Evolutionary conservation across 1,139 yeast species (phyloP), one percentile per base, ranked within the genome.

Genomic region (Yamadazyma siamensis): DNA sequence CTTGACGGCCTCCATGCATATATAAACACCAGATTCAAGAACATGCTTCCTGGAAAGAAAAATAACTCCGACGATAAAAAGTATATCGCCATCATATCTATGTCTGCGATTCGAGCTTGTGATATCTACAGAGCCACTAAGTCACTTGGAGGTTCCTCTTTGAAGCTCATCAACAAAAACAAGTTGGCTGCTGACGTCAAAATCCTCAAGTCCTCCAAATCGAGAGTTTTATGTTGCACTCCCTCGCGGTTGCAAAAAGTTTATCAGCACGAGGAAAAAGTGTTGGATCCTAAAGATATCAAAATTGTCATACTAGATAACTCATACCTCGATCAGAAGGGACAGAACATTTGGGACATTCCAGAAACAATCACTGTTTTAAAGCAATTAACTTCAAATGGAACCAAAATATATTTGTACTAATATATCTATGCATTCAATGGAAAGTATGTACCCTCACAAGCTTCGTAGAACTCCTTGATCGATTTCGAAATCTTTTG

Each of bases 81-180:
- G 39, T 74, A 68, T 43, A 56, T 81, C 13, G 63, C 81, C n/a
- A 59, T 81, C 3, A 52, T 83, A 12, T 72, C 85, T 4, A 71
- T 75, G 68, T 80, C 88, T 0, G 89, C 89, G 1, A 56, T 81
- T 15, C 64, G 91, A 35, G 86, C 82, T 1, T 82, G 91, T 56
- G 89, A 82, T 46, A 67, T 80, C 3, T 77, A 75, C 47, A 65
- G 91, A 34, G 77, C 80, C 1, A 71, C 80, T 8, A 68, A 72
- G 42, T 65, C 65, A 17, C 46, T 78, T 20, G 59, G 66, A 4
- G 78, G 80, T 7, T 73, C 81, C 0, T 75, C 86, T 2, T 40
- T 81, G 33, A 82, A 81, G 49, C 52, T 82, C 25, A 82, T 82
- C 47, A 73, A 75, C 45, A 83, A 82, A 54, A 82, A 83, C 51